These are phyloP conservation scores for Hypoxylon sp. DNA, from an alignment of 2,329 filamentous ascomycete species.

Conservation along the genomic window DNA sequence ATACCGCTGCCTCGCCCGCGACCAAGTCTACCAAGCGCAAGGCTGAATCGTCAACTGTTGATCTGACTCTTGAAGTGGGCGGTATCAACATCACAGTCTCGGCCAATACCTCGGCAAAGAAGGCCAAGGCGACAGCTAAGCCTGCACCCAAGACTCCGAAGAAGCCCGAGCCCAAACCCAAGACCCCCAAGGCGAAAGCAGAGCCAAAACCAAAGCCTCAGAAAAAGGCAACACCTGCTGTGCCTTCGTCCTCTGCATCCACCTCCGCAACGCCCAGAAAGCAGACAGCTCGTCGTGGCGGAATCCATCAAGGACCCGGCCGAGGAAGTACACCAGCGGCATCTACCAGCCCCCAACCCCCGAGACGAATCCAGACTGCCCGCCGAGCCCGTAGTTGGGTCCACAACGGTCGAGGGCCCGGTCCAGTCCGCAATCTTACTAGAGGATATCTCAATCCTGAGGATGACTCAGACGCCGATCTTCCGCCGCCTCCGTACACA, in stretches of 20 bases:
- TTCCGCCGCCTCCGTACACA: constrained; percentile 45
- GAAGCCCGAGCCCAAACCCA: neutral
- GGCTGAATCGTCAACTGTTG: constrained; percentile 50
- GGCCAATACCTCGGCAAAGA: constrained; percentile 49
- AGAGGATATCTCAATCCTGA: neutral
- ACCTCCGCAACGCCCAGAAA: constrained; percentile 29
- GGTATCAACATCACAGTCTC: constrained; percentile 52
- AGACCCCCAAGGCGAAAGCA: constrained; percentile 37
- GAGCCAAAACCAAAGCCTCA: constrained; percentile 28
- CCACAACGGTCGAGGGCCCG: constrained; percentile 47
- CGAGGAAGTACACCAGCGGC: constrained; percentile 21
- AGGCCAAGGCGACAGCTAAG: constrained; percentile 47
- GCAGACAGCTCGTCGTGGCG: constrained; percentile 47
- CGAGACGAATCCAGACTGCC: constrained; percentile 47
- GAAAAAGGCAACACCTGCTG: constrained; percentile 22
- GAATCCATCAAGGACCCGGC: constrained; percentile 38
- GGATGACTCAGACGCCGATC: constrained; percentile 17
- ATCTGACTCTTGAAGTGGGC: constrained; percentile 48
- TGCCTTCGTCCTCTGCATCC: constrained; percentile 14
- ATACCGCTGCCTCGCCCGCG: constrained; percentile 4
- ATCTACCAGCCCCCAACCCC: constrained; percentile 2
- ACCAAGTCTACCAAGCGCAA: constrained; percentile 53
- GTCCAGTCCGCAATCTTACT: neutral
- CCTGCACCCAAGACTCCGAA: constrained; percentile 23
- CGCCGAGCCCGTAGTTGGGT: constrained; percentile 49